Conservation (phyloP, 768 basidiomycete genomes). For the Mrakia frigida region DNA sequence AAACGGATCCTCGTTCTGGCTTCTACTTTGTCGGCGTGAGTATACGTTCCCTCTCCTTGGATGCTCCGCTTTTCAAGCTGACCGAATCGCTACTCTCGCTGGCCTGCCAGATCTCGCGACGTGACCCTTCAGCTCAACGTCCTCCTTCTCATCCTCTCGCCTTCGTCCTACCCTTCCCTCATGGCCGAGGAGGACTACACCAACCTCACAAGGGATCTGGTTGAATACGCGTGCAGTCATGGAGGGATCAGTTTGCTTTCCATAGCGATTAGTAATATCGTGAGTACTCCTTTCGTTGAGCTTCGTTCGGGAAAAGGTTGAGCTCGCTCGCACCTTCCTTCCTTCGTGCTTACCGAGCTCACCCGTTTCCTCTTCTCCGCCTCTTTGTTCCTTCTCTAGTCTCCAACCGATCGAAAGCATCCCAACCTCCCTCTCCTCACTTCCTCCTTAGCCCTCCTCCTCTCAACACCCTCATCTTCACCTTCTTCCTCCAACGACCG, state of each 20-base stretch:
- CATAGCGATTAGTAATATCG: constrained; percentile 1
- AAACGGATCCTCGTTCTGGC: constrained; percentile 1
- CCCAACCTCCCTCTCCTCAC: constrained; percentile 53
- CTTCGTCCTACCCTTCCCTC: constrained; percentile 17
- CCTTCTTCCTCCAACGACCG: constrained; percentile 43
- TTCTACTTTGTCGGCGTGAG: constrained; percentile 14
- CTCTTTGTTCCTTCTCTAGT: constrained; percentile 45
- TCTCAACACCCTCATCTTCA: constrained; percentile 43
- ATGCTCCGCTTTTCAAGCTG: not conserved
- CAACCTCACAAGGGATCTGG: not conserved
- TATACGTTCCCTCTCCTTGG: not conserved
- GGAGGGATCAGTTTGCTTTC: constrained; percentile 9
- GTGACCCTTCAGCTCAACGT: not conserved
- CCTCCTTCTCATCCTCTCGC: constrained; percentile 23
- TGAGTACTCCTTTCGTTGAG: not conserved
- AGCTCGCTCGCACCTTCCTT: not conserved
- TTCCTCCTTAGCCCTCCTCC: constrained; percentile 41
- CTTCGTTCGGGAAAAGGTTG: no score
- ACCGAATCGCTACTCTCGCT: not conserved
- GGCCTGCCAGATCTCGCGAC: not conserved
- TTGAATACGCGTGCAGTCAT: not conserved
- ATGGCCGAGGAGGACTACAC: constrained; percentile 7
- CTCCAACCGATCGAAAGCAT: constrained; percentile 56
- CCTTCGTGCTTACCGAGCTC: not conserved
- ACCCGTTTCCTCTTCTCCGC: constrained; percentile 7